phyloP scores from a whole-genome alignment of 352 stramenopile species.

The Pythium graminicola region DNA sequence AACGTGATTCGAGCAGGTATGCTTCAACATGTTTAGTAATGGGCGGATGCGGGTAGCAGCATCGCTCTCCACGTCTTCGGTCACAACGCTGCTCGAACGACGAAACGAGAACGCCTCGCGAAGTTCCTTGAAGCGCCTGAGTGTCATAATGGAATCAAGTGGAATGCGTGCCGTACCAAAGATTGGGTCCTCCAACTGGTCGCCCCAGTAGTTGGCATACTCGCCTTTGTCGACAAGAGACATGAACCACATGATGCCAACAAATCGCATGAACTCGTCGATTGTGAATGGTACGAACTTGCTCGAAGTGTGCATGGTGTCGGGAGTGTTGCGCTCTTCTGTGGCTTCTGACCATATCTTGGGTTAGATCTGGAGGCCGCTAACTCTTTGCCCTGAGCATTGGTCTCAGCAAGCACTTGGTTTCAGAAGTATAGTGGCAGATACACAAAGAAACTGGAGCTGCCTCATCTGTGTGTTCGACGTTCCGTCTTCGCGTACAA shows the following conservation, averaged over 20 bases:
- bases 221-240: constrained; percentile 21
- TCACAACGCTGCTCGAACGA: neutral
- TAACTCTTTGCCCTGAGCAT: constrained; percentile 3
- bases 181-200: constrained; percentile 22
- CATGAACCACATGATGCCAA: constrained; percentile 31
- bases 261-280: constrained; percentile 28
- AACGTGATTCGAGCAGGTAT: constrained; percentile 3
- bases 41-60: constrained; percentile 17
- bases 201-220: constrained; percentile 27
- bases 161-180: neutral
- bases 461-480: constrained; percentile 16
- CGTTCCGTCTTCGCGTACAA: neutral
- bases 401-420: constrained; percentile 24
- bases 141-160: constrained; percentile 18
- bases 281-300: constrained; percentile 9
- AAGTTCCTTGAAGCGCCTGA: constrained; percentile 24
- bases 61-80: constrained; percentile 9
- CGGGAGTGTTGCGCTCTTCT: too few relatives aligned
- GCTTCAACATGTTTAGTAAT: constrained; percentile 9
- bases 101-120: constrained; percentile 25
- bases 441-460: constrained; percentile 26
- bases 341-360: too few relatives aligned
- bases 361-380: neutral
- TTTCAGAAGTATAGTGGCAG: constrained; percentile 25
- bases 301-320: too few relatives aligned